Evolutionary conservation across 2,329 filamentous ascomycete species (phyloP).

Genomic region (Calonectria naviculata): DNA sequence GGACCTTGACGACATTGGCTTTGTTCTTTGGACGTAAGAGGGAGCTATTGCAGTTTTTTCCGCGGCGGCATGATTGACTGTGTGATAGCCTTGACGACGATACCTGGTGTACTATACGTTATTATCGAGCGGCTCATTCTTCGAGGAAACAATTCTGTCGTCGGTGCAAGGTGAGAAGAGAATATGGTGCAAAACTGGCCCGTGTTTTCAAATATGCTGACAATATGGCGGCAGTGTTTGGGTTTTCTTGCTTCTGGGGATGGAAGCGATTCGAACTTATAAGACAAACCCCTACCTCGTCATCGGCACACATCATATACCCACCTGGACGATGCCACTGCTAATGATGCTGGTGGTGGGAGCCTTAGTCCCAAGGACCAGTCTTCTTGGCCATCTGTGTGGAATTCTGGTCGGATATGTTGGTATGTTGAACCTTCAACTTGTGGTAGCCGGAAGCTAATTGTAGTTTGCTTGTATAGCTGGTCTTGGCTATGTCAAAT

Average conservation of each 20-base stretch:
- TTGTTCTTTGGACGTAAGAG: slow-evolving; percentile 93
- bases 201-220: background rate
- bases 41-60: background rate
- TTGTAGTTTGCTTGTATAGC: slow-evolving; percentile 57
- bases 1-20: slow-evolving; percentile 86
- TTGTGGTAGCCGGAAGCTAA: slow-evolving; percentile 14
- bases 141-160: slow-evolving; percentile 75
- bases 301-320: slow-evolving; percentile 74
- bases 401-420: slow-evolving; percentile 87
- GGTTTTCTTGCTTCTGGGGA: slow-evolving; percentile 88
- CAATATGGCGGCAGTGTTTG: slow-evolving; percentile 73
- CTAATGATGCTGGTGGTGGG: slow-evolving; percentile 78
- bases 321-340: slow-evolving; percentile 93
- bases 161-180: slow-evolving; percentile 81
- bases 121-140: slow-evolving; percentile 81
- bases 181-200: background rate
- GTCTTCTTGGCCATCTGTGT: slow-evolving; percentile 87
- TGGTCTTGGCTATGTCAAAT: slow-evolving; percentile 88
- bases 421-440: slow-evolving; percentile 61
- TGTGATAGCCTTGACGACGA: slow-evolving; percentile 76
- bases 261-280: slow-evolving; percentile 89
- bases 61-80: slow-evolving; percentile 19
- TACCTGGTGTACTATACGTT: slow-evolving; percentile 86
- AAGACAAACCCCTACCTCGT: slow-evolving; percentile 82
- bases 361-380: slow-evolving; percentile 83